Conservation (phyloP, 371 early-diverging fungal species). For the Rhizomucor miehei region DNA sequence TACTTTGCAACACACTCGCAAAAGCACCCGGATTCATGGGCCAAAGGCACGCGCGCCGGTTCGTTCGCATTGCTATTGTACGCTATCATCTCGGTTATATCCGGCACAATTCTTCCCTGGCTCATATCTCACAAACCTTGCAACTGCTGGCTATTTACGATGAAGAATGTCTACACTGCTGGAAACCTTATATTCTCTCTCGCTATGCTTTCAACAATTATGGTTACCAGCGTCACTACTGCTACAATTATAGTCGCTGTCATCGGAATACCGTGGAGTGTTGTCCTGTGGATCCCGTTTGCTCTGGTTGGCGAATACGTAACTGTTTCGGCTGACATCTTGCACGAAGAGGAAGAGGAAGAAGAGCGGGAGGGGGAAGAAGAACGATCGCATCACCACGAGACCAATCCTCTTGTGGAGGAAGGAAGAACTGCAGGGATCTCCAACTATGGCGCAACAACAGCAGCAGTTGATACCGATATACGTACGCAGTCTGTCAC, state of each 20-base stretch:
- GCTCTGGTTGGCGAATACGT: conserved; percentile 65
- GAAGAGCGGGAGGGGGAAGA: conserved; percentile 9
- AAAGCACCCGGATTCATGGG: conserved; percentile 17
- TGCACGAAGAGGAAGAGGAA: conserved; percentile 8
- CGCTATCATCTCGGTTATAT: conserved; percentile 54
- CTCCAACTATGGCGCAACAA: conserved; percentile 1
- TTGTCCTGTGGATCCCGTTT: conserved; percentile 68
- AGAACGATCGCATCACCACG: not conserved
- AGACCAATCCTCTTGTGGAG: not conserved
- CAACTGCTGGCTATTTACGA: conserved; percentile 24
- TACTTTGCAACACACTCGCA: conserved; percentile 22
- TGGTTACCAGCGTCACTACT: conserved; percentile 29
- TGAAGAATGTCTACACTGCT: conserved; percentile 47
- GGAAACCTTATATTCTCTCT: conserved; percentile 46
- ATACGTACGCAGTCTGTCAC: too few species aligned
- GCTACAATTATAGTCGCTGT: conserved; percentile 54
- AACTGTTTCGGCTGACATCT: not conserved
- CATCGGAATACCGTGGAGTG: conserved; percentile 65
- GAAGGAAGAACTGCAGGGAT: not conserved
- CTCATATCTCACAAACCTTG: conserved; percentile 22
- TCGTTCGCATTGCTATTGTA: conserved; percentile 58
- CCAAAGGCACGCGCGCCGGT: conserved; percentile 51
- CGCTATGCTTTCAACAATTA: conserved; percentile 47
- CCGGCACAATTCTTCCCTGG: conserved; percentile 49
- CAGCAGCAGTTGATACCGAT: not conserved